Base-by-base conservation (phyloP, 2,329 filamentous ascomycete species). In the Ophiostoma himal-ulmi region DNA sequence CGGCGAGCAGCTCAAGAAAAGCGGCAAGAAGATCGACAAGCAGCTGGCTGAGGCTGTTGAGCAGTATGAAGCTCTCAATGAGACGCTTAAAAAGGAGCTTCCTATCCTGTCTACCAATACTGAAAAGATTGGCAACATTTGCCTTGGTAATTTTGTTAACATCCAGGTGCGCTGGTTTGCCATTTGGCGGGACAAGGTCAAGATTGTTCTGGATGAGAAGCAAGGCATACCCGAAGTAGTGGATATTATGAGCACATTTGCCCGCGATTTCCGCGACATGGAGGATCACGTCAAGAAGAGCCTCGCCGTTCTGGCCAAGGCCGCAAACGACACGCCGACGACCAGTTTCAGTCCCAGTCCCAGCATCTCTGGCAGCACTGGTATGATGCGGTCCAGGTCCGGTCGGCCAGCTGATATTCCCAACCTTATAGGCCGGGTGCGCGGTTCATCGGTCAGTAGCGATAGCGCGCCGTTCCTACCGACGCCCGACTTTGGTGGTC, bases 71-170 rank as follows among this genome's bases (percentile, higher is more conserved):
- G 93, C 93, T 8, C 83, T 99, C 72, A 98, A 98, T 77, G 92
- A 97, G 73, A 93, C 94, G 0, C 84, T 98, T 72, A 97, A 97
- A 80, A 91, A 94, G 74, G 94, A 98, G 78, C 84, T 99, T 66
- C 94, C 94, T 1, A 89, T 89, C 77, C 85, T 99, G 20, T 96
- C 95, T 68, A 81, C 83, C 8, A 81, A 95, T 73, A 97, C 94
- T 1, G 92, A 92, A 73, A 91, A 89, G 75, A 83, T 97, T 72
- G 93, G 95, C 75, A 91, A 93, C 75, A 89, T 91, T 34, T 94
- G 92, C 75, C 84, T 97, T 62, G 87, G 86, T 71, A 93, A 93
- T 75, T 93, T 98, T 76, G 88, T 97, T 74, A 88, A 91, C 73
- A 89, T 96, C 65, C 94, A 97, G 79, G 85, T 88, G 22, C 85